phyloP scores from a whole-genome alignment of 2,329 filamentous ascomycete species.

The Aspergillus piperis region DNA sequence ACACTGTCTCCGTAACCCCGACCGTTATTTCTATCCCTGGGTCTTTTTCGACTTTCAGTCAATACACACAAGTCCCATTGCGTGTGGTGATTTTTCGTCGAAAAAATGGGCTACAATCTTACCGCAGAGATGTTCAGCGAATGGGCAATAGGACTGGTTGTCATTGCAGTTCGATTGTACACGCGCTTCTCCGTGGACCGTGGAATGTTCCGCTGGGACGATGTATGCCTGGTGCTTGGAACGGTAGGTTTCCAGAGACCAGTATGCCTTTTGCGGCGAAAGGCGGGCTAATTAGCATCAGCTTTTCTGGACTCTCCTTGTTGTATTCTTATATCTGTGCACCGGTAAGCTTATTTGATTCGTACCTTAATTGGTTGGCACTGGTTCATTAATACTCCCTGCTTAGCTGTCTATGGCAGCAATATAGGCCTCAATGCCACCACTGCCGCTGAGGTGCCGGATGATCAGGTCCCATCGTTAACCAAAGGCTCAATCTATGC shows the following conservation, averaged over 20 bases:
- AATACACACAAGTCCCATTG: background rate
- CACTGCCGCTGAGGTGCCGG: constrained; percentile 16
- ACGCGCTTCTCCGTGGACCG: constrained; percentile 19
- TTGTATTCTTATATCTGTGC: constrained; percentile 19
- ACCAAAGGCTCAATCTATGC: constrained; percentile 17
- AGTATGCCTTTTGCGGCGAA: background rate
- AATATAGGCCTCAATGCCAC: constrained; percentile 17
- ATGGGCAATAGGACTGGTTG: constrained; percentile 19
- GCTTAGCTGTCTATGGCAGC: constrained; percentile 13
- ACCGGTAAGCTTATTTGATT: constrained; percentile 8
- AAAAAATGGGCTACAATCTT: constrained; percentile 19
- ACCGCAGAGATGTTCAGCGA: constrained; percentile 23
- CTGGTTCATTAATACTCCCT: background rate
- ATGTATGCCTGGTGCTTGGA: constrained; percentile 15
- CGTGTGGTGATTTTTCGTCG: background rate
- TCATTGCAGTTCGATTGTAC: constrained; percentile 22
- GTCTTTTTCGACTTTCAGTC: background rate
- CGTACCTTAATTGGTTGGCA: too few species aligned
- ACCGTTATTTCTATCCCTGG: background rate
- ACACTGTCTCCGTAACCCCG: background rate
- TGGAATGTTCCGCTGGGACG: constrained; percentile 20
- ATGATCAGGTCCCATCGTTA: constrained; percentile 6
- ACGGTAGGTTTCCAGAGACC: constrained; percentile 3
- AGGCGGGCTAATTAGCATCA: background rate
- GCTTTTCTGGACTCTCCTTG: constrained; percentile 22